A percentile compares a stretch with the other conserved stretches of the same genome.
These are phyloP conservation scores for Fusarium sp. DNA, from an alignment of 2,329 filamentous ascomycete species.

Conservation along the genomic window DNA sequence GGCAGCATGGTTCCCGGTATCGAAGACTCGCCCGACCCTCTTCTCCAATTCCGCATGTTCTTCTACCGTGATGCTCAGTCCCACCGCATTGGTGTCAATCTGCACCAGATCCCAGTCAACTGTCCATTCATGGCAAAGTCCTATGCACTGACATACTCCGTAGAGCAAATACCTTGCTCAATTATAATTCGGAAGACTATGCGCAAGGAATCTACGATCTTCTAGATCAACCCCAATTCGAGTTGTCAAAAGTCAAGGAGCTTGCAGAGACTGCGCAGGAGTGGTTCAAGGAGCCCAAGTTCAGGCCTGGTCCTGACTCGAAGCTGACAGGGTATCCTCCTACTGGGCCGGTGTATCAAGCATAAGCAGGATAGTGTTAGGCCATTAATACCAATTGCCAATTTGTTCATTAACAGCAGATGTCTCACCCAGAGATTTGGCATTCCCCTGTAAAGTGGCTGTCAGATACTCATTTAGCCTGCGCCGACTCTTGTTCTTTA, in stretches of 20 bases:
- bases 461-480: background rate
- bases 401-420: no score
- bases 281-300: constrained; percentile 19
- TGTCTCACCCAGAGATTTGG: no score
- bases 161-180: constrained; percentile 12
- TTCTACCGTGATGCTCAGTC: constrained; percentile 20
- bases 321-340: background rate
- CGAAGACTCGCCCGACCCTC: constrained; percentile 16
- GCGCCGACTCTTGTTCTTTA: background rate
- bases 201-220: constrained; percentile 5
- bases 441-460: no score
- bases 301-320: background rate
- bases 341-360: background rate
- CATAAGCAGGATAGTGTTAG: background rate
- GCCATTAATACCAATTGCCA: background rate
- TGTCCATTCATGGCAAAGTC: constrained; percentile 18
- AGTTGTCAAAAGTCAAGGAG: constrained; percentile 7
- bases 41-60: constrained; percentile 21
- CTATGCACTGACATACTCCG: background rate
- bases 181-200: constrained; percentile 16
- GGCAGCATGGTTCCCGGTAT: constrained; percentile 15
- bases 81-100: constrained; percentile 4
- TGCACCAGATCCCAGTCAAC: constrained; percentile 12
- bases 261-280: constrained; percentile 6
- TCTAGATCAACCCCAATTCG: background rate